Base-by-base conservation (phyloP, 306 rosid species). In the Morella rubra region DNA sequence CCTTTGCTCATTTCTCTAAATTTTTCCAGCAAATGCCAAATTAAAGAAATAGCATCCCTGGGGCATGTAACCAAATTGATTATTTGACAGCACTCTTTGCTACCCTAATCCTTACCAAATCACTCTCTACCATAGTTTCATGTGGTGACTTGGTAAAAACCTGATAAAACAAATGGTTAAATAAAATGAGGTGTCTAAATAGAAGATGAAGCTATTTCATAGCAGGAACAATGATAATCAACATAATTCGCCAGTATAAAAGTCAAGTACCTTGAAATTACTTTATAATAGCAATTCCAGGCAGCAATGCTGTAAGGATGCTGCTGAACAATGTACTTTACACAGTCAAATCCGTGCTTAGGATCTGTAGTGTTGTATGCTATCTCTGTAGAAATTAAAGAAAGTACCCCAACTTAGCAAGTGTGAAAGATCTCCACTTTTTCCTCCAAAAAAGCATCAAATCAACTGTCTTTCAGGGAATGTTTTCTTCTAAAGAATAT, bases 271-370 rank as follows among this genome's bases (percentile, higher is more conserved):
- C 97, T 88, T 20, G 93, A 89, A 73, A 86, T 89, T 74, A 95
- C 98, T 90, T 89, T 92, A 90, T 90, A 88, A 80, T 94, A 94
- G 89, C 97, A 95, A 80, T 95, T 95, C 98, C 96, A 95, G 82
- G 96, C 91, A 44, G 96, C 91, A 75, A 80, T 61, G 84, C 95
- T 90, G 83, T 90, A 85, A 16, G 96, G 91, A 82, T 95, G 86
- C 84, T 86, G 96, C 76, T 81, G 88, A 60, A 91, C 98, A 85
- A 89, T 86, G 83, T 84, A 79, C 83, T 88, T 95, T 70, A 92
- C 98, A 81, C 89, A 95, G 83, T 89, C 90, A 74, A 92, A 88
- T 44, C 95, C 96, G 64, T 83, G 97, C 84, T 88, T 91, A 53
- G 97, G 94, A 84, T 92, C 97, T 0, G 89, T 84, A 55, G 91